Evolutionary conservation across 306 rosid genomes (phyloP).

Genomic region (Lagenaria siceraria): DNA sequence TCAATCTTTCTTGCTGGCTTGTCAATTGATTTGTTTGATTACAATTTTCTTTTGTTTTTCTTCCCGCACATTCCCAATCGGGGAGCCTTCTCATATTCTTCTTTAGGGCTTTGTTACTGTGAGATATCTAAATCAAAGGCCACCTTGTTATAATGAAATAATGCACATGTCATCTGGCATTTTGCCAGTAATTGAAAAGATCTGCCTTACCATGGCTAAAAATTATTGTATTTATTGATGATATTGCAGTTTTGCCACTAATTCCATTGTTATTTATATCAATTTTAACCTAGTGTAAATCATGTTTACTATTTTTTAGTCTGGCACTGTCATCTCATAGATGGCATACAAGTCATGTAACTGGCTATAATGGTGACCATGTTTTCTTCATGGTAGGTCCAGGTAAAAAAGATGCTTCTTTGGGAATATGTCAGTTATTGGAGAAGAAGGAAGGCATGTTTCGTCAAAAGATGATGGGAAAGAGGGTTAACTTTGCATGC

Average conservation of each 20-base stretch:
- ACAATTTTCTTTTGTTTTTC: background rate
- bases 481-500: conserved; percentile 93
- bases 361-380: conserved; percentile 8
- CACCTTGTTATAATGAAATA: background rate
- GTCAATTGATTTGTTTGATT: background rate
- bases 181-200: background rate
- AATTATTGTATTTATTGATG: background rate
- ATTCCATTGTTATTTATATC: background rate
- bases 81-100: background rate
- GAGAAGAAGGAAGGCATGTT: conserved; percentile 95
- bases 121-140: background rate
- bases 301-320: background rate
- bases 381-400: conserved; percentile 25
- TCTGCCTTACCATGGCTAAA: background rate
- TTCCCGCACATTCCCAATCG: background rate
- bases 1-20: background rate
- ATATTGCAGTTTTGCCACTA: background rate
- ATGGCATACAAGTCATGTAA: background rate
- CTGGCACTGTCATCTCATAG: background rate
- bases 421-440: conserved; percentile 81
- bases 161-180: background rate
- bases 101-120: background rate
- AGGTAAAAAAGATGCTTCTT: conserved; percentile 35
- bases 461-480: conserved; percentile 99
- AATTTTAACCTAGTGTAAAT: background rate